Evolutionary conservation across 345 rosid genomes (phyloP).

Genomic region (Rhizophora mangle): DNA sequence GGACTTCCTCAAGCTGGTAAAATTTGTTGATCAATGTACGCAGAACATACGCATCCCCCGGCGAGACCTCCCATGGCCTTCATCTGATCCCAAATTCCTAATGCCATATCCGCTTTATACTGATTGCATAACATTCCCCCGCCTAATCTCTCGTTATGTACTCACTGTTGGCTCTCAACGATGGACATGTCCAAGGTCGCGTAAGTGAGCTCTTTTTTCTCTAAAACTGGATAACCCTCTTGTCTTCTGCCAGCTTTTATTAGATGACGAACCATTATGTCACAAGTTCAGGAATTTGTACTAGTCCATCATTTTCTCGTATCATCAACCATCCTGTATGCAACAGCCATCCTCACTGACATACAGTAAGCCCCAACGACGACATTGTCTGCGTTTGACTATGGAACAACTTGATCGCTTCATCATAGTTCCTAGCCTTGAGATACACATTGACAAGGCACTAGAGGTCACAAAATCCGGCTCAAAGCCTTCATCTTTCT

Average conservation of each 20-base stretch:
- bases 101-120: slow-evolving; percentile 57
- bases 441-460: slow-evolving; percentile 63
- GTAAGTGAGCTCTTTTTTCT: slow-evolving; percentile 36
- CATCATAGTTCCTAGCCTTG: slow-evolving; percentile 50
- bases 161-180: slow-evolving; percentile 62
- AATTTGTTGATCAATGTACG: slow-evolving; percentile 46
- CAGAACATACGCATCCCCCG: slow-evolving; percentile 89
- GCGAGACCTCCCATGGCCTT: slow-evolving; percentile 66
- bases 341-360: slow-evolving; percentile 51
- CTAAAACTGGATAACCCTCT: slow-evolving; percentile 57
- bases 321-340: slow-evolving; percentile 53
- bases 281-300: slow-evolving; percentile 70
- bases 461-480: slow-evolving; percentile 76
- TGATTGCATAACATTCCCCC: slow-evolving; percentile 78
- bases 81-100: slow-evolving; percentile 67
- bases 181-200: neutral
- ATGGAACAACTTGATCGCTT: slow-evolving; percentile 44
- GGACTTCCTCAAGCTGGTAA: slow-evolving; percentile 58
- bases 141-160: slow-evolving; percentile 67
- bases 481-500: slow-evolving; percentile 70
- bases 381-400: slow-evolving; percentile 74
- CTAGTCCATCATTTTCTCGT: slow-evolving; percentile 54
- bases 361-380: slow-evolving; percentile 69
- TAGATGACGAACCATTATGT: slow-evolving; percentile 65
- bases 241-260: slow-evolving; percentile 39